These are phyloP conservation scores for Fusarium transvaalense DNA, from an alignment of 2,329 filamentous ascomycete species.

Conservation along the genomic window DNA sequence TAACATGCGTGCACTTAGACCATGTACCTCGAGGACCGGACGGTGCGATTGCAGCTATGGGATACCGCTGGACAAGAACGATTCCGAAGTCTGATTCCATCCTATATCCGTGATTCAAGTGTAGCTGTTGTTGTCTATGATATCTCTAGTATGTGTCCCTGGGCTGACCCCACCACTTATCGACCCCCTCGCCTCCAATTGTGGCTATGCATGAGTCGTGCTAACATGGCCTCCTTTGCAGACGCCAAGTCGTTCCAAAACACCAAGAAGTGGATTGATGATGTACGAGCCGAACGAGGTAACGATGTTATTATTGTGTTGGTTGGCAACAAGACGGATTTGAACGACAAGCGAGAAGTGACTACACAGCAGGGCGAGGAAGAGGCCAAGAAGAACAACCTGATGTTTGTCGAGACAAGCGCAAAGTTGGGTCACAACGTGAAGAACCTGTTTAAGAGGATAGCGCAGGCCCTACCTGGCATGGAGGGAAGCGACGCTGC, in stretches of 20 bases:
- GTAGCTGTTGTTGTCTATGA: conserved; percentile 99
- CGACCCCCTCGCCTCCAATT: conserved; percentile 19
- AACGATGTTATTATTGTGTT: conserved; percentile 99
- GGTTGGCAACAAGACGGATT: conserved; percentile 98
- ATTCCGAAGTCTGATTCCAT: conserved; percentile 96
- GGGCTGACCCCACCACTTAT: conserved; percentile 39
- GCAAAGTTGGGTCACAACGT: conserved; percentile 98
- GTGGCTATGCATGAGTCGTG: conserved; percentile 25
- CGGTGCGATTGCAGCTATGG: conserved; percentile 97
- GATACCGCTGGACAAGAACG: conserved; percentile 98
- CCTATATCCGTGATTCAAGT: conserved; percentile 97
- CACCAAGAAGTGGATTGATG: conserved; percentile 99
- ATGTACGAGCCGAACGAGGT: conserved; percentile 94
- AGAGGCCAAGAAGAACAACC: conserved; percentile 95
- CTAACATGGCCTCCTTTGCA: conserved; percentile 52
- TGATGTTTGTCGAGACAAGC: conserved; percentile 99
- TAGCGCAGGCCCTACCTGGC: conserved; percentile 95
- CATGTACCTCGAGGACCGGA: conserved; percentile 99
- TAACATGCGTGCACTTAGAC: conserved; percentile 65
- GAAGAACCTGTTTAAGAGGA: conserved; percentile 96
- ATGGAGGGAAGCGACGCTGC: conserved; percentile 93
- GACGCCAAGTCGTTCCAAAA: conserved; percentile 98
- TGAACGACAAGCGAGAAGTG: conserved; percentile 98
- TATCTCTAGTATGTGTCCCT: conserved; percentile 77
- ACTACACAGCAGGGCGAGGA: conserved; percentile 97